Conservation (phyloP, 768 basidiomycete genomes). For the Rhizopogon vesiculosus region DNA sequence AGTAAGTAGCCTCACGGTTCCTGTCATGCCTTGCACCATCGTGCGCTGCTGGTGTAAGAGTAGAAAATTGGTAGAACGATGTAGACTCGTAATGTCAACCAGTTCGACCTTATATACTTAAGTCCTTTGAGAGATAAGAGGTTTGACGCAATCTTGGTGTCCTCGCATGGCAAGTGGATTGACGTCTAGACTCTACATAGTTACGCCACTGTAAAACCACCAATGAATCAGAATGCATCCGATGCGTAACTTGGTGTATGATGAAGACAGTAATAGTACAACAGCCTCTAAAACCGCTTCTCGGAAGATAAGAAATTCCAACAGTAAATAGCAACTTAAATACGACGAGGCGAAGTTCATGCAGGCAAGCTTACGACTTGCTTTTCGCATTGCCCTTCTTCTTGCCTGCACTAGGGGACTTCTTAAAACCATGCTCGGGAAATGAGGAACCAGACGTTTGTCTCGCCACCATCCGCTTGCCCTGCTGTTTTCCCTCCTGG, state of each 20-base stretch:
- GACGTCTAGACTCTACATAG: too few species aligned
- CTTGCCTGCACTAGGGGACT: neutral
- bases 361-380: neutral
- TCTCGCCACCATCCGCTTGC: conserved; percentile 10
- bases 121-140: too few species aligned
- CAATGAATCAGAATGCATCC: too few species aligned
- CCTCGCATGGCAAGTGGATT: too few species aligned
- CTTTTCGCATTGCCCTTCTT: neutral
- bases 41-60: neutral
- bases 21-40: conserved; percentile 1
- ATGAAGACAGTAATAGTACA: neutral
- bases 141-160: too few species aligned
- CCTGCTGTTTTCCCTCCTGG: conserved; percentile 6
- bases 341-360: neutral
- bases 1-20: neutral
- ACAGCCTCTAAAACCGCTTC: neutral
- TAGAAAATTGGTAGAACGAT: neutral
- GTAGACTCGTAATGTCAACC: too few species aligned
- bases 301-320: neutral
- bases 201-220: too few species aligned
- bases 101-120: too few species aligned
- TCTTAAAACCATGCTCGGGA: neutral
- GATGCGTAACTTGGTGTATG: neutral
- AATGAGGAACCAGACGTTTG: conserved; percentile 22
- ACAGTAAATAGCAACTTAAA: neutral